Evolutionary conservation across 2,329 filamentous ascomycete genomes (phyloP).

Genomic region (Pyricularia pennisetigena): DNA sequence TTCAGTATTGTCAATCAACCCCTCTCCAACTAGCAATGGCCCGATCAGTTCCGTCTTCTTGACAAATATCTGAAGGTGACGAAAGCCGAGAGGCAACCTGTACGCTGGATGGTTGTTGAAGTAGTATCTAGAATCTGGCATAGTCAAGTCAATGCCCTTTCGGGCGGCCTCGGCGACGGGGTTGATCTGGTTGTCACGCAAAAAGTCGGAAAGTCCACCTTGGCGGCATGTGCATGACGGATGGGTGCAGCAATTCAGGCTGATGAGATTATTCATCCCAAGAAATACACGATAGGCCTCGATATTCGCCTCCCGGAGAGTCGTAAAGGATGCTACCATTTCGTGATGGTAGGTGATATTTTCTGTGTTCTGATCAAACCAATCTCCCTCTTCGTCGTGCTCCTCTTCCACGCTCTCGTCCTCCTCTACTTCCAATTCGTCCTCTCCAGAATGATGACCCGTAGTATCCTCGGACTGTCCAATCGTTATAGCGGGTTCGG

Average conservation of each 20-base stretch:
- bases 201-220: neutral
- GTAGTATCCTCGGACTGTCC: neutral
- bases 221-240: neutral
- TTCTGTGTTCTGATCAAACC: neutral
- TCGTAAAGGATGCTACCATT: constrained; percentile 9
- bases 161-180: neutral
- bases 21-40: neutral
- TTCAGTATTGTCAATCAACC: neutral
- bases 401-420: neutral
- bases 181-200: neutral
- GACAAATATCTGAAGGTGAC: neutral
- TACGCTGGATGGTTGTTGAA: neutral
- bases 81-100: neutral
- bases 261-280: neutral
- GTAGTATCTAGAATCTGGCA: neutral
- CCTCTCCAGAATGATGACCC: no score
- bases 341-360: neutral
- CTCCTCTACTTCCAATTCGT: neutral
- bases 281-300: constrained; percentile 8
- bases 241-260: neutral
- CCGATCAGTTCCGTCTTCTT: neutral
- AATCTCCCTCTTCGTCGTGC: neutral
- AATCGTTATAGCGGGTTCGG: neutral
- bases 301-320: constrained; percentile 5
- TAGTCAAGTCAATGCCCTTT: neutral